Evolutionary conservation across 2,329 filamentous ascomycete genomes (phyloP).

Genomic region (Colletotrichum sp.): DNA sequence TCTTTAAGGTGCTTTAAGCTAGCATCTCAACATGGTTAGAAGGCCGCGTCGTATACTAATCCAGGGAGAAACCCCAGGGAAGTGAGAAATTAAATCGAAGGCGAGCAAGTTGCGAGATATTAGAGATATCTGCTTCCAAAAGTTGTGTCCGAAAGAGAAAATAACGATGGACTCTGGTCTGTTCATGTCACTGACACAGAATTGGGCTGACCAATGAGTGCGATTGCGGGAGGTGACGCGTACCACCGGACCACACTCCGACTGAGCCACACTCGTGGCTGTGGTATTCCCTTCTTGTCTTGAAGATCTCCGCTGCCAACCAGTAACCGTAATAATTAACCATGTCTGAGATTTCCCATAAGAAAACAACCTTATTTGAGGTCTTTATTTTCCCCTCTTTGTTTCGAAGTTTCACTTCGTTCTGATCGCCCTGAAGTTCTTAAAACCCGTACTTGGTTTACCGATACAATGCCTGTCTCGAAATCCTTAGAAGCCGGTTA

Average conservation of each 20-base stretch:
- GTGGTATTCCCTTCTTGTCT: neutral
- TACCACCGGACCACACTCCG: neutral
- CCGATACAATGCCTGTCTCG: neutral
- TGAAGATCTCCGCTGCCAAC: neutral
- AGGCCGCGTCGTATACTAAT: neutral
- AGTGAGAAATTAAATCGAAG: neutral
- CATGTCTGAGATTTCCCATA: neutral
- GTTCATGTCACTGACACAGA: neutral
- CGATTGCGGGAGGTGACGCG: neutral
- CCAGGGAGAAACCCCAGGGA: neutral
- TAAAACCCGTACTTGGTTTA: neutral
- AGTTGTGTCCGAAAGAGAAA: neutral
- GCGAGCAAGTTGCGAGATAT: neutral
- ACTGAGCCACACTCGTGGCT: neutral
- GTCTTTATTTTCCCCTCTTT: neutral
- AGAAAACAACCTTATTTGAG: neutral
- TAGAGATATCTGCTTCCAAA: neutral
- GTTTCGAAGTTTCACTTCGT: neutral
- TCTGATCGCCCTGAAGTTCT: neutral
- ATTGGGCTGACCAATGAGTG: neutral
- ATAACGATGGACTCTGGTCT: neutral
- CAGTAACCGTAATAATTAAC: neutral
- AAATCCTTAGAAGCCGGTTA: neutral
- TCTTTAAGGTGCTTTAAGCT: neutral
- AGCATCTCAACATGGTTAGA: neutral